phyloP scores from a whole-genome alignment of 179 eudicot species.

The Beta macrorhiza region DNA sequence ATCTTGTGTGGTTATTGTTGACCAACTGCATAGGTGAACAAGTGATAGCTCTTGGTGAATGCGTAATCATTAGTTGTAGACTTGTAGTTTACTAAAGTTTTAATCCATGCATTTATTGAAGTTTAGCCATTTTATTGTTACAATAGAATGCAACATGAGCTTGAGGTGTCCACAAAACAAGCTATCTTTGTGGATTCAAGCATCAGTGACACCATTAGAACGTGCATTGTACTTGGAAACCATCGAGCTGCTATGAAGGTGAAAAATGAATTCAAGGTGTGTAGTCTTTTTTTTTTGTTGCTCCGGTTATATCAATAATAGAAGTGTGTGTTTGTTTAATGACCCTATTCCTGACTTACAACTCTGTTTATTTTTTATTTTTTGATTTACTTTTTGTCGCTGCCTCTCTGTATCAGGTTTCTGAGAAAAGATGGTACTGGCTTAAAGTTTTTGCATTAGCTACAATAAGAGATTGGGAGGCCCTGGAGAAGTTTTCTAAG shows the following conservation, averaged over 20 bases:
- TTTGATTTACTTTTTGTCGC: neutral
- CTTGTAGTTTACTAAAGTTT: neutral
- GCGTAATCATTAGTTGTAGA: neutral
- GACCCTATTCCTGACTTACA: neutral
- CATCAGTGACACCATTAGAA: constrained; percentile 93
- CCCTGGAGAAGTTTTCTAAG: constrained; percentile 90
- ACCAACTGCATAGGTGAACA: neutral
- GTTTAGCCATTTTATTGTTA: neutral
- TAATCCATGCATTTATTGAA: constrained; percentile 7
- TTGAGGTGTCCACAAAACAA: constrained; percentile 89
- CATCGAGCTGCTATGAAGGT: constrained; percentile 88
- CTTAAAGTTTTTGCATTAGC: constrained; percentile 95
- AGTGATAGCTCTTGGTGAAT: neutral
- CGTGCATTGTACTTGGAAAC: constrained; percentile 91
- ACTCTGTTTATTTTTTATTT: neutral
- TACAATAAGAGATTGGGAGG: constrained; percentile 93
- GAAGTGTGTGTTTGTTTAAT: neutral
- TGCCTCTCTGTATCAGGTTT: constrained; percentile 50
- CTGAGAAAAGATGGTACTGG: constrained; percentile 99
- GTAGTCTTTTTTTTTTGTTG: constrained; percentile 12
- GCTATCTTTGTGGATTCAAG: constrained; percentile 97
- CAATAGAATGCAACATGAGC: constrained; percentile 80
- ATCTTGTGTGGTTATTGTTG: neutral
- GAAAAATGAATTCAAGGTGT: constrained; percentile 85
- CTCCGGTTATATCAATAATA: neutral